A percentile compares a stretch with the other conserved stretches of the same genome.
Conservation (phyloP, 352 stramenopile genomes). For the Phytophthora pseudosyringae region DNA sequence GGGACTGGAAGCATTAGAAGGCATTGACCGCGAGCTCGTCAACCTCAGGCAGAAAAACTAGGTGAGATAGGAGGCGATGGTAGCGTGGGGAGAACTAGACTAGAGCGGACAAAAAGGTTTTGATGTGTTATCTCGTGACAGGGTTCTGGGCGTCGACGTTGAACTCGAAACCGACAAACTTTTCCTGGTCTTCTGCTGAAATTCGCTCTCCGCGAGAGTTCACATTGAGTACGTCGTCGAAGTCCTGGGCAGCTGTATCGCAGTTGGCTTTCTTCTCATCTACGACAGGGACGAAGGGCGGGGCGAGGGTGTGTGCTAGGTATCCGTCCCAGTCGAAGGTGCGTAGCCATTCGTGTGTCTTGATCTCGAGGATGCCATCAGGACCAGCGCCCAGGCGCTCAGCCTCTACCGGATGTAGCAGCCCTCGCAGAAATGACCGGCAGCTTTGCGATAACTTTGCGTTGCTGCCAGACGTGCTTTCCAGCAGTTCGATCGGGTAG, state of each 20-base stretch:
- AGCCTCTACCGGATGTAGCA: conserved; percentile 58
- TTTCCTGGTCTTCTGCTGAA: conserved; percentile 50
- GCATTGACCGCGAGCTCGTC: conserved; percentile 52
- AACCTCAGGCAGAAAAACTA: conserved; percentile 15
- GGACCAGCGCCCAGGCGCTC: conserved; percentile 42
- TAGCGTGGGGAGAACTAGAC: background rate
- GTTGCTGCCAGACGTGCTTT: conserved; percentile 20
- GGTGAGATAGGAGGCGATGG: background rate
- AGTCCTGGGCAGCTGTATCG: conserved; percentile 65
- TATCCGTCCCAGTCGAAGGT: conserved; percentile 68
- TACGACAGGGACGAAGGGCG: conserved; percentile 59
- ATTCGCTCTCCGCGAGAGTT: conserved; percentile 44
- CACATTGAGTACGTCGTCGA: conserved; percentile 67
- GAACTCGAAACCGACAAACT: conserved; percentile 66
- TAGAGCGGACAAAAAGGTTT: background rate
- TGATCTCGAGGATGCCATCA: conserved; percentile 47
- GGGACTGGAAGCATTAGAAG: conserved; percentile 60
- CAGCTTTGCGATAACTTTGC: conserved; percentile 37
- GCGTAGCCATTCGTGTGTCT: conserved; percentile 60
- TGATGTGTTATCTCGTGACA: conserved; percentile 19
- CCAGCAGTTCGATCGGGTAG: conserved; percentile 60
- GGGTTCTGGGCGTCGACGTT: conserved; percentile 50
- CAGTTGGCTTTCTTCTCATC: conserved; percentile 71
- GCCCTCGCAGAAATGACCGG: conserved; percentile 50
- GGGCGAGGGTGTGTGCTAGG: conserved; percentile 32